Conservation (phyloP, 2,329 filamentous ascomycete genomes). For the Gnomoniopsis sp. region DNA sequence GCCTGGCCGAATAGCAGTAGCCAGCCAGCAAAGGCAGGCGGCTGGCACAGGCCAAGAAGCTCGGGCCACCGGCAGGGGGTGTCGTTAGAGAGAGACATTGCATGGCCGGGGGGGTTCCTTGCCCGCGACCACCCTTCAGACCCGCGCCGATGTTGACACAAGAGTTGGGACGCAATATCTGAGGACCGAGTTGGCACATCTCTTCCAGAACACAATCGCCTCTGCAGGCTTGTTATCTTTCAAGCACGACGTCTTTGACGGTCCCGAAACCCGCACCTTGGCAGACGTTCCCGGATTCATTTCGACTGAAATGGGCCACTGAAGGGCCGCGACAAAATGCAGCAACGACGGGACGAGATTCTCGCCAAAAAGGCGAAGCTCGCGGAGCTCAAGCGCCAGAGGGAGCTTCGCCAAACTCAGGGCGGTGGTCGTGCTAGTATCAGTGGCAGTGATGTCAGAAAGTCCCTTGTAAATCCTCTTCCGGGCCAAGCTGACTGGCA, state of each 20-base stretch:
- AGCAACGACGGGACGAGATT: constrained; percentile 92
- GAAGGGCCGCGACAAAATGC: constrained; percentile 47
- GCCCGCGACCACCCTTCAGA: not conserved
- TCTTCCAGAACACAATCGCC: not conserved
- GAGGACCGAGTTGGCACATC: not conserved
- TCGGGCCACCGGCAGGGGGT: not conserved
- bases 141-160: not conserved
- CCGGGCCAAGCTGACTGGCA: constrained; percentile 15
- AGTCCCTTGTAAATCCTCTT: not conserved
- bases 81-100: too few species aligned
- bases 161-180: not conserved
- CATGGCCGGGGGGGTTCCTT: too few species aligned
- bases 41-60: not conserved
- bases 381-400: constrained; percentile 89
- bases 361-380: constrained; percentile 95
- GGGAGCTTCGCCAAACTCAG: constrained; percentile 78
- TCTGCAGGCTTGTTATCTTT: not conserved
- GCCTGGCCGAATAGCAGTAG: not conserved
- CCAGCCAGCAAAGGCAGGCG: too few species aligned
- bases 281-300: too few species aligned
- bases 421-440: constrained; percentile 65
- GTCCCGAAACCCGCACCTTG: not conserved
- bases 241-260: not conserved
- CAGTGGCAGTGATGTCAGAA: constrained; percentile 67
- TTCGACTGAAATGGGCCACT: constrained; percentile 45